Percentiles rank a stretch among this genome's conserved stretches.
Conservation (phyloP, 2,329 filamentous ascomycete genomes). For the Incumbomyces lentus region DNA sequence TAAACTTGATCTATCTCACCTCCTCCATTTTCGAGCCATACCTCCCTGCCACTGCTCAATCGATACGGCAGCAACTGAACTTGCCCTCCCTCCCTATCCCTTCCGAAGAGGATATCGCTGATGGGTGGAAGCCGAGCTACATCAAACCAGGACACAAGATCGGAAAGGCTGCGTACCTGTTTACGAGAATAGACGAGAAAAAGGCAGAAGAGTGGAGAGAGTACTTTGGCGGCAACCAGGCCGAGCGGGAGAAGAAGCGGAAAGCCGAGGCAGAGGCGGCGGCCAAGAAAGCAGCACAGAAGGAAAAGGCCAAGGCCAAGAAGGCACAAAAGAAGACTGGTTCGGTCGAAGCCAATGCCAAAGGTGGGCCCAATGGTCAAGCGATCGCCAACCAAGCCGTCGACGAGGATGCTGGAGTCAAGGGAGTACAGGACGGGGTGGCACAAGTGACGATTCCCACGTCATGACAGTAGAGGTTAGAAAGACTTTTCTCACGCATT, state of each 20-base stretch:
- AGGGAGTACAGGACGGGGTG: constrained; percentile 33
- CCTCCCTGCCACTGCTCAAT: constrained; percentile 66
- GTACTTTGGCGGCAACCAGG: constrained; percentile 58
- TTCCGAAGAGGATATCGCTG: constrained; percentile 34
- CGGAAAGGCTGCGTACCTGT: constrained; percentile 68
- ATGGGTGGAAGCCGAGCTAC: constrained; percentile 50
- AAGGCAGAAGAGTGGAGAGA: constrained; percentile 77
- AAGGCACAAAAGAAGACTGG: constrained; percentile 17
- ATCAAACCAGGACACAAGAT: constrained; percentile 69
- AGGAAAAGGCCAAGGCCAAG: constrained; percentile 26
- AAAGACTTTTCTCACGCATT: too few species aligned
- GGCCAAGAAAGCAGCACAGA: constrained; percentile 30
- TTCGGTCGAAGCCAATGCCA: constrained; percentile 25
- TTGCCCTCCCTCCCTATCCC: constrained; percentile 51
- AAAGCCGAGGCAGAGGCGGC: constrained; percentile 40
- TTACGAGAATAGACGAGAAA: constrained; percentile 69
- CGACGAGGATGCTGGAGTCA: constrained; percentile 28
- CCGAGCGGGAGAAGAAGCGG: constrained; percentile 59
- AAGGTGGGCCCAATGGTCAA: constrained; percentile 18
- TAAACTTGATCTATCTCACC: constrained; percentile 75
- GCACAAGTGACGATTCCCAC: constrained; percentile 33
- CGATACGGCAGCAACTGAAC: constrained; percentile 69
- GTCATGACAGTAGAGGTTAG: constrained; percentile 22
- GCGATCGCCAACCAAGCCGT: constrained; percentile 27
- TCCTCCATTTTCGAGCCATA: constrained; percentile 72